These are phyloP conservation scores for Linnemannia hyalina DNA, from an alignment of 192 early-diverging fungal genomes.

Conservation along the genomic window DNA sequence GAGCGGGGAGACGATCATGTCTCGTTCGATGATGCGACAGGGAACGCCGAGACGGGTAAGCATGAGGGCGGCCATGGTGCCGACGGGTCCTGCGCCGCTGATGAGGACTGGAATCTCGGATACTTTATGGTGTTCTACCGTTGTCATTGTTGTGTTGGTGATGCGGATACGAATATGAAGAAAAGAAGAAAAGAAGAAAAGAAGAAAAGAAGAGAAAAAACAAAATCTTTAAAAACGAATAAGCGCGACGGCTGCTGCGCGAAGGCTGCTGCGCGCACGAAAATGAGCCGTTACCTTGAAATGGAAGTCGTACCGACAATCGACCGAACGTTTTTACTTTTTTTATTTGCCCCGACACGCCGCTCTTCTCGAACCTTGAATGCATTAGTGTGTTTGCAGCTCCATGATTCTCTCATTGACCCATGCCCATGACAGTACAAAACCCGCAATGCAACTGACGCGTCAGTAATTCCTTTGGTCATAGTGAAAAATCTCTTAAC, in stretches of 20 bases:
- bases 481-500: too few relatives aligned
- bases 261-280: too few relatives aligned
- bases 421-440: too few relatives aligned
- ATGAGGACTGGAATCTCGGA: constrained; percentile 49
- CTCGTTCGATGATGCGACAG: constrained; percentile 44
- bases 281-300: neutral
- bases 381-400: neutral
- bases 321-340: neutral
- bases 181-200: neutral
- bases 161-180: neutral
- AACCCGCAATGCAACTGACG: too few relatives aligned
- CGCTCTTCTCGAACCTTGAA: neutral
- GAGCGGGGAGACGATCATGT: constrained; percentile 12
- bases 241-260: too few relatives aligned
- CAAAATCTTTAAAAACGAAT: neutral
- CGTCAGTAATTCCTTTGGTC: too few relatives aligned
- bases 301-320: neutral
- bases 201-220: neutral
- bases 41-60: constrained; percentile 43
- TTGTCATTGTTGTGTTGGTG: neutral
- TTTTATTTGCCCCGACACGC: neutral
- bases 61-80: constrained; percentile 37
- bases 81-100: constrained; percentile 56
- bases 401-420: too few relatives aligned
- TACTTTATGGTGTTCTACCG: neutral